These are phyloP conservation scores for Haplosporangium sp. DNA, from an alignment of 371 early-diverging fungal genomes.

Conservation along the genomic window DNA sequence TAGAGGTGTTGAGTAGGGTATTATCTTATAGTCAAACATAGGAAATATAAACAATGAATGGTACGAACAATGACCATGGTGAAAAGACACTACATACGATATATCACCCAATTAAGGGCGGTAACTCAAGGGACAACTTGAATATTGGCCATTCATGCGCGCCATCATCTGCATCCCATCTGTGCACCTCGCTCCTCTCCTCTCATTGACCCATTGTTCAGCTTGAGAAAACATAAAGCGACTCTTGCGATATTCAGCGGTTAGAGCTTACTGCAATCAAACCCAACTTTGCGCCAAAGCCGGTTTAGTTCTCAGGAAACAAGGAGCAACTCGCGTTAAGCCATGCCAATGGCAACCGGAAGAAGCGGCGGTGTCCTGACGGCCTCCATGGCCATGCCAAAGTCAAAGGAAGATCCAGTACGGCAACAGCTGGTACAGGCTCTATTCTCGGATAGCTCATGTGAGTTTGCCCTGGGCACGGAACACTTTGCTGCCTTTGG, in stretches of 20 bases:
- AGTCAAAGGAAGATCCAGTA: slow-evolving; percentile 51
- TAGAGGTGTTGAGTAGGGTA: background rate
- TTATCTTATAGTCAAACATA: background rate
- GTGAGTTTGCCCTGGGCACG: slow-evolving; percentile 13
- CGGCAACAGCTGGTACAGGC: slow-evolving; percentile 50
- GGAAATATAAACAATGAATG: no score
- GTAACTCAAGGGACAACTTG: background rate
- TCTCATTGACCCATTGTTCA: background rate
- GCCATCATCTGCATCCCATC: background rate
- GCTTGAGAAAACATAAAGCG: background rate
- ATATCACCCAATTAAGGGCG: no score
- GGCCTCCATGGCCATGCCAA: slow-evolving; percentile 26
- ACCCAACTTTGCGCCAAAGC: background rate
- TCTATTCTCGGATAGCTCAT: slow-evolving; percentile 49
- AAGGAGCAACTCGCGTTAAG: background rate
- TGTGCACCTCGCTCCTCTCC: background rate
- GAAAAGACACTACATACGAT: no score
- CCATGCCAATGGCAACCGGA: slow-evolving; percentile 17
- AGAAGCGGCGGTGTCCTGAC: slow-evolving; percentile 22
- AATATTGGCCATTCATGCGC: background rate
- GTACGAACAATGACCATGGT: no score
- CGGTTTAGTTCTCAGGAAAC: background rate
- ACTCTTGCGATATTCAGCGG: background rate
- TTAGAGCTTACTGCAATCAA: no score
- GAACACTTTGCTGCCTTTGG: no score